A percentile compares a stretch with the other conserved stretches of the same genome.
Evolutionary conservation across 140 eudicot species (phyloP).

Genomic region (Senecio squalidus): DNA sequence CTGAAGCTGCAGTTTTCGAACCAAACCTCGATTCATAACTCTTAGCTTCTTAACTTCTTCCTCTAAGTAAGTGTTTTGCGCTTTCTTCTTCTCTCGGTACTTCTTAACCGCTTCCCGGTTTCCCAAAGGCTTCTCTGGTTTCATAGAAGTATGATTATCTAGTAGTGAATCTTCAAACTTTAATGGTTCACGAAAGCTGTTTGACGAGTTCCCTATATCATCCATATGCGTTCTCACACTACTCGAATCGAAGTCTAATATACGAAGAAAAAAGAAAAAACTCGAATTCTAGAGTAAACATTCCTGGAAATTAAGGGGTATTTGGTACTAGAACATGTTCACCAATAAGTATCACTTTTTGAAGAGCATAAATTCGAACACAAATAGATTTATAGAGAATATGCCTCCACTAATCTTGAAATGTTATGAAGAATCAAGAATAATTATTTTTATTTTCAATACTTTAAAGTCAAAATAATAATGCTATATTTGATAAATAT

Average conservation of each 20-base stretch:
- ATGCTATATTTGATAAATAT: too few relatives aligned
- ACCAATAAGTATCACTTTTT: slow-evolving; percentile 17
- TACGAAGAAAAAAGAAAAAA: too few relatives aligned
- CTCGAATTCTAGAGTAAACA: not conserved
- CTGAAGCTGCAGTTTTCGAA: slow-evolving; percentile 43
- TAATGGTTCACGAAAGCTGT: slow-evolving; percentile 18
- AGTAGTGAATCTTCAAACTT: slow-evolving; percentile 24
- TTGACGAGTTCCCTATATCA: slow-evolving; percentile 40
- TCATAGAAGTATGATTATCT: slow-evolving; percentile 16
- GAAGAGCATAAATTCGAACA: slow-evolving; percentile 28
- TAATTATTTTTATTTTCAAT: too few relatives aligned
- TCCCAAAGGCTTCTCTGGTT: slow-evolving; percentile 31
- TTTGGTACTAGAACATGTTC: slow-evolving; percentile 23
- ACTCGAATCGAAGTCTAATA: not conserved
- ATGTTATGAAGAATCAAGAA: not conserved
- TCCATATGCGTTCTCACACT: slow-evolving; percentile 26
- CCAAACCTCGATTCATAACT: slow-evolving; percentile 41
- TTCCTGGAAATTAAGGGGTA: not conserved
- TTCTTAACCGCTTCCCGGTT: slow-evolving; percentile 69
- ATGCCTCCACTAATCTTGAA: slow-evolving; percentile 12
- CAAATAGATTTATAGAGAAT: slow-evolving; percentile 18
- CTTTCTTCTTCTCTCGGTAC: slow-evolving; percentile 79
- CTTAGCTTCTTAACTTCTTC: slow-evolving; percentile 62
- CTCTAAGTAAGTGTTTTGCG: slow-evolving; percentile 48
- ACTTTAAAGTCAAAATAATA: too few relatives aligned